These are phyloP conservation scores for Yarrowia deformans DNA, from an alignment of 805 yeast genomes.

Conservation along the genomic window DNA sequence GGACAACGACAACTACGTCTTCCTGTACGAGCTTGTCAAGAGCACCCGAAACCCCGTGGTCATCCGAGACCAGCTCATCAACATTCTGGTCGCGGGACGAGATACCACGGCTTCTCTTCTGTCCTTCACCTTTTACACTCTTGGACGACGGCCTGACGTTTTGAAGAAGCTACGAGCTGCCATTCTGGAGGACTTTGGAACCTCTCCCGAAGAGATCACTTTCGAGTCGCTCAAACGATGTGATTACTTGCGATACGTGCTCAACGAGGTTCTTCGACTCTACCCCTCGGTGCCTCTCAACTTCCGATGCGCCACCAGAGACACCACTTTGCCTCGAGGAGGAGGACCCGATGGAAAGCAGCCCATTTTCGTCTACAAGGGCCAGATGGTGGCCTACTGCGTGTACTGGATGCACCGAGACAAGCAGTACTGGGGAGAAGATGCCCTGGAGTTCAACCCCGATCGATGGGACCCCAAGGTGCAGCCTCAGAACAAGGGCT, in stretches of 20 bases:
- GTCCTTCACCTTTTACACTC: conserved; percentile 56
- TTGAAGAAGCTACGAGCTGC: conserved; percentile 52
- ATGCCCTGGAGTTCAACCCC: conserved; percentile 55
- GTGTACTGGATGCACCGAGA: conserved; percentile 56
- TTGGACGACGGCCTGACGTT: conserved; percentile 52
- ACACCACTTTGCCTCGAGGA: conserved; percentile 60
- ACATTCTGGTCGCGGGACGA: conserved; percentile 61
- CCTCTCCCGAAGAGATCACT: conserved; percentile 47
- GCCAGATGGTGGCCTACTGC: conserved; percentile 53
- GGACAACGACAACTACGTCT: conserved; percentile 54
- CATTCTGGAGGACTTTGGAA: conserved; percentile 52
- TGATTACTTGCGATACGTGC: conserved; percentile 56
- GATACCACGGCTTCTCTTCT: conserved; percentile 63
- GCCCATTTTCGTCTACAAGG: conserved; percentile 57
- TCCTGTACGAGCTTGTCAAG: conserved; percentile 58
- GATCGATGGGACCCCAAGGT: conserved; percentile 57
- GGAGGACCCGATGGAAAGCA: conserved; percentile 55
- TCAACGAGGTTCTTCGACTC: conserved; percentile 59
- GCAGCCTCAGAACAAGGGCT: conserved; percentile 49
- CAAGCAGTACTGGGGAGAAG: conserved; percentile 54
- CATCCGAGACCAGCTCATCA: conserved; percentile 60
- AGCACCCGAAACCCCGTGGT: conserved; percentile 58
- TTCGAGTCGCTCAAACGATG: conserved; percentile 59
- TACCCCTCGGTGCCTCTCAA: conserved; percentile 62
- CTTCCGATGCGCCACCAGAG: conserved; percentile 55